These are phyloP conservation scores for Heteromeles arbutifolia DNA, from an alignment of 306 rosid species.

Conservation along the genomic window DNA sequence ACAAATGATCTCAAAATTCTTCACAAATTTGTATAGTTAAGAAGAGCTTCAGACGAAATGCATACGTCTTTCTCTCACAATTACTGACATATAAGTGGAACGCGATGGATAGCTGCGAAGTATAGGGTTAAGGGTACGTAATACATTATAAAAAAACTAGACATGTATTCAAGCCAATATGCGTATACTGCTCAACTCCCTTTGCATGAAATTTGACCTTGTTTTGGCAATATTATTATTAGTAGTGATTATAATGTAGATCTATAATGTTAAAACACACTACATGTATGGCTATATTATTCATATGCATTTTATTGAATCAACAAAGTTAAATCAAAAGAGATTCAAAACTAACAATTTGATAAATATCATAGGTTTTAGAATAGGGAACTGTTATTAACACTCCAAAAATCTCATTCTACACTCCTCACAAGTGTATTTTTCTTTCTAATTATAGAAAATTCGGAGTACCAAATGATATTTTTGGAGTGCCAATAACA, in stretches of 20 bases:
- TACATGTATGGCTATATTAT: not conserved
- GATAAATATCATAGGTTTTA: not conserved
- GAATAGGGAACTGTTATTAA: not conserved
- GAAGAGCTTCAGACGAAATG: not conserved
- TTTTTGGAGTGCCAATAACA: too few species aligned
- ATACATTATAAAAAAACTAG: not conserved
- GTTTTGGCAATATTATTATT: not conserved
- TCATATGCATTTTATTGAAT: not conserved
- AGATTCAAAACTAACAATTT: not conserved
- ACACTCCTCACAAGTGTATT: too few species aligned
- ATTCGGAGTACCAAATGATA: too few species aligned
- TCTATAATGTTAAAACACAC: not conserved
- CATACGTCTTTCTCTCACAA: not conserved
- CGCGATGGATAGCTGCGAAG: not conserved
- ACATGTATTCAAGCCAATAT: not conserved
- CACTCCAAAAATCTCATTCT: too few species aligned
- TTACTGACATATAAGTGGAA: not conserved
- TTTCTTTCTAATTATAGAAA: too few species aligned
- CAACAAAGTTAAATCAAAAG: not conserved
- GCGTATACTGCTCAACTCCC: not conserved
- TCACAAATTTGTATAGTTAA: not conserved
- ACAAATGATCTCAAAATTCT: not conserved
- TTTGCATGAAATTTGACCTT: not conserved
- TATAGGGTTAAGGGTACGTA: not conserved
- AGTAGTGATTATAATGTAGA: not conserved